Percentiles rank a stretch among this genome's conserved stretches.
These are phyloP conservation scores for Citrullus amarus DNA, from an alignment of 306 rosid species.

Conservation along the genomic window DNA sequence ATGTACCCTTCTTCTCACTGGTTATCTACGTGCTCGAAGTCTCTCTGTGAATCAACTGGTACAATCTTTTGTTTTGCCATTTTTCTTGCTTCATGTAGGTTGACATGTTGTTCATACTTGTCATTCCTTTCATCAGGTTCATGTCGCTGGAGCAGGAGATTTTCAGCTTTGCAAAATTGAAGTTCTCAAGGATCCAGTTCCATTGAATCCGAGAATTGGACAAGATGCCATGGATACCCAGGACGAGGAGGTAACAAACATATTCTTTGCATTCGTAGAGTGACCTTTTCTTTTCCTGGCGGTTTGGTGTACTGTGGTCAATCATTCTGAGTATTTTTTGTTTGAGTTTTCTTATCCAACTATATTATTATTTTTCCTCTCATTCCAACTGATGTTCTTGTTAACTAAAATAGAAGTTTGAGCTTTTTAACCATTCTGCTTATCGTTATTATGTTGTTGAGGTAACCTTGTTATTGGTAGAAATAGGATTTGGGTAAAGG, in stretches of 20 bases:
- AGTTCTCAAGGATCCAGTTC: slow-evolving; percentile 69
- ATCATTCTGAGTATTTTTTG: not conserved
- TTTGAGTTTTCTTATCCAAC: not conserved
- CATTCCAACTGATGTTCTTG: not conserved
- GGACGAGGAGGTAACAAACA: slow-evolving; percentile 45
- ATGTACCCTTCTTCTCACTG: slow-evolving; percentile 65
- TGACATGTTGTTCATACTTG: slow-evolving; percentile 16
- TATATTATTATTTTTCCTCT: not conserved
- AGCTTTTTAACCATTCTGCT: not conserved
- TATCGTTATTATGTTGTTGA: not conserved
- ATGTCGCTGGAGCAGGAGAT: slow-evolving; percentile 93
- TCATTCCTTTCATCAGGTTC: slow-evolving; percentile 49
- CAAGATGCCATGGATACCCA: slow-evolving; percentile 69
- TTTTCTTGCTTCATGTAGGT: slow-evolving; percentile 13
- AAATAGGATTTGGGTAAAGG: not conserved
- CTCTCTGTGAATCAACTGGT: slow-evolving; percentile 94
- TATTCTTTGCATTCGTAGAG: not conserved
- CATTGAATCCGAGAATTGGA: slow-evolving; percentile 54
- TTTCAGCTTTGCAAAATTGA: slow-evolving; percentile 68
- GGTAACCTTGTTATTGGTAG: not conserved
- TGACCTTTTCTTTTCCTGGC: not conserved
- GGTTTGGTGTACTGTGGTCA: not conserved
- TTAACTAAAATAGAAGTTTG: not conserved
- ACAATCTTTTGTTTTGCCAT: slow-evolving; percentile 9
- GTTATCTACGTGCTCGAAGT: slow-evolving; percentile 55